These are phyloP conservation scores for Ceratobasidium sp. DNA, from an alignment of 1,284 basidiomycete genomes.

Conservation along the genomic window DNA sequence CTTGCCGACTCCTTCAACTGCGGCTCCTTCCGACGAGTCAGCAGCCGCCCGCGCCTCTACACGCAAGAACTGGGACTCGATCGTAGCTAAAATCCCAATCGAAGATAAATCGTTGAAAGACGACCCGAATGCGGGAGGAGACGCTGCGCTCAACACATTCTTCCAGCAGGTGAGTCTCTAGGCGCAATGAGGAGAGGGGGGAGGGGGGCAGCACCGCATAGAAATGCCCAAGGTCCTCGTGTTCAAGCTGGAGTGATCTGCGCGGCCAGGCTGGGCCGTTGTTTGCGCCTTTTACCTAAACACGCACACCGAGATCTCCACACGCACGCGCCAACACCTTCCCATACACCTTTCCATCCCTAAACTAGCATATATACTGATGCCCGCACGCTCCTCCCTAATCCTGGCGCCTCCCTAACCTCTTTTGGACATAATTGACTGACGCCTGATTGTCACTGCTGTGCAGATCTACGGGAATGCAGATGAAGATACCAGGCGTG, in stretches of 20 bases:
- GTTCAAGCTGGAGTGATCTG: background rate
- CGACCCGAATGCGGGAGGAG: slow-evolving; percentile 86
- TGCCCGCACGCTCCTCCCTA: background rate
- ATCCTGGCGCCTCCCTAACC: background rate
- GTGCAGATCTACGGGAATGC: slow-evolving; percentile 80
- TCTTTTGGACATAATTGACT: background rate
- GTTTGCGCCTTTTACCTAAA: background rate
- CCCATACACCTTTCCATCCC: background rate
- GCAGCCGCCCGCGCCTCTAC: slow-evolving; percentile 46
- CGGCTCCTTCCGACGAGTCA: slow-evolving; percentile 31
- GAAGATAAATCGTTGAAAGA: slow-evolving; percentile 67
- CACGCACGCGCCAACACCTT: background rate
- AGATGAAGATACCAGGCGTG: slow-evolving; percentile 86
- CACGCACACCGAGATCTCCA: background rate
- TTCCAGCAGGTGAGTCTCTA: slow-evolving; percentile 67
- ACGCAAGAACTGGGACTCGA: slow-evolving; percentile 83
- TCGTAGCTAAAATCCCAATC: slow-evolving; percentile 73
- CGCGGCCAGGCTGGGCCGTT: background rate
- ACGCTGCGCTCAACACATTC: slow-evolving; percentile 77
- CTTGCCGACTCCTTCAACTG: background rate
- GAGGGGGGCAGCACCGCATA: background rate
- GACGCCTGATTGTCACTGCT: background rate
- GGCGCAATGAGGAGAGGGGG: background rate
- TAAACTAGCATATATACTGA: slow-evolving; percentile 5
- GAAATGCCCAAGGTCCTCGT: too few relatives aligned